Evolutionary conservation across 768 basidiomycete genomes (phyloP).

Genomic region (Auricularia cornea): DNA sequence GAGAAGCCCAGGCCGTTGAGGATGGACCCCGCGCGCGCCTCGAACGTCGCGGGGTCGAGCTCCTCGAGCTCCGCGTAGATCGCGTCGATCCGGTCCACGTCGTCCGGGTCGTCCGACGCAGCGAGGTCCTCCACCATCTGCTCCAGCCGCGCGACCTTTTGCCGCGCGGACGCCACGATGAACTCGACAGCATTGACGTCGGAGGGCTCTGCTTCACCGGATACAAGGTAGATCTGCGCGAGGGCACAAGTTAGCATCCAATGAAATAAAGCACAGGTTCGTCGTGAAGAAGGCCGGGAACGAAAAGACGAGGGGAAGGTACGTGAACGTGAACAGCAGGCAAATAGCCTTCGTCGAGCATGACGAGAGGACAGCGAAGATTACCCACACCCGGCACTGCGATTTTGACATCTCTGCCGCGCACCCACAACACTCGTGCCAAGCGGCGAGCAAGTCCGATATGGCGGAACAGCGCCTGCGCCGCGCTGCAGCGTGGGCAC

Average conservation of each 20-base stretch:
- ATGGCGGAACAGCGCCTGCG: no score
- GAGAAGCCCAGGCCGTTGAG: constrained; percentile 96
- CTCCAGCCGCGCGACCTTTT: constrained; percentile 90
- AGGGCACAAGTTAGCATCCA: background rate
- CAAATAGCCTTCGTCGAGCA: no score
- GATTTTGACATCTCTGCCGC: no score
- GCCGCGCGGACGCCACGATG: constrained; percentile 85
- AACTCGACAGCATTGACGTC: constrained; percentile 96
- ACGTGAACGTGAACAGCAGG: no score
- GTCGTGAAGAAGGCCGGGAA: no score
- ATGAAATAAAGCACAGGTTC: no score
- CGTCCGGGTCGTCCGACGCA: constrained; percentile 82
- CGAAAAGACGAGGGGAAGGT: no score
- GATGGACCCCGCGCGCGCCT: constrained; percentile 90
- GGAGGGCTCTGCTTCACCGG: constrained; percentile 92
- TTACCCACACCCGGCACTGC: no score
- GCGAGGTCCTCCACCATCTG: constrained; percentile 90
- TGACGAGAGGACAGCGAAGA: no score
- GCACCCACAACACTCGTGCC: no score
- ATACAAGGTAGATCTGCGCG: constrained; percentile 77
- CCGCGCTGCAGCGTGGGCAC: no score
- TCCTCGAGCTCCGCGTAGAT: constrained; percentile 96
- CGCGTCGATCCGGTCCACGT: constrained; percentile 65
- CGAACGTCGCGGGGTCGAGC: constrained; percentile 91
- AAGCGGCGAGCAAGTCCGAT: no score